These are phyloP conservation scores for Wolfiporia cocos DNA, from an alignment of 1,284 basidiomycete species.

Conservation along the genomic window DNA sequence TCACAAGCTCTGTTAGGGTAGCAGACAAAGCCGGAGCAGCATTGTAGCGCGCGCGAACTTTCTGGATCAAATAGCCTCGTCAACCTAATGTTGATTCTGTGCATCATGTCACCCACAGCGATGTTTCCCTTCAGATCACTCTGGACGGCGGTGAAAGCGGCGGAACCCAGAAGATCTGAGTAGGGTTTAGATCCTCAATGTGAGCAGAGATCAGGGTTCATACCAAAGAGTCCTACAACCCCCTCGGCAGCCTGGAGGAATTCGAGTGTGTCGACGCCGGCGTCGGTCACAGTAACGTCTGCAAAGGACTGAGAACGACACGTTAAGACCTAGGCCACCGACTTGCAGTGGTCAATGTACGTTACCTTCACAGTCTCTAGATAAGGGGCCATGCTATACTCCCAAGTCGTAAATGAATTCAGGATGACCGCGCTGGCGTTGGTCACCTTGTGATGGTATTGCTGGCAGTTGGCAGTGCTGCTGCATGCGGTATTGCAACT, in stretches of 20 bases:
- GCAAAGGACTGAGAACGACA: slow-evolving; percentile 66
- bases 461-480: background rate
- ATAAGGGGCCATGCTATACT: slow-evolving; percentile 70
- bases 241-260: slow-evolving; percentile 92
- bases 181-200: too few species aligned
- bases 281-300: slow-evolving; percentile 84
- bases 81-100: too few species aligned
- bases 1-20: slow-evolving; percentile 84
- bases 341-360: slow-evolving; percentile 10
- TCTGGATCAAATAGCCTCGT: too few species aligned
- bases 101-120: slow-evolving; percentile 67
- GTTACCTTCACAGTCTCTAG: slow-evolving; percentile 79
- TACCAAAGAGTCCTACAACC: slow-evolving; percentile 89
- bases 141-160: slow-evolving; percentile 85
- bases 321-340: background rate
- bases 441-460: background rate
- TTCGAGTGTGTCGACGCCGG: slow-evolving; percentile 81
- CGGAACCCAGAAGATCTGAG: slow-evolving; percentile 82
- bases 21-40: slow-evolving; percentile 56
- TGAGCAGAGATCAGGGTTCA: too few species aligned
- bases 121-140: slow-evolving; percentile 93
- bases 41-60: slow-evolving; percentile 81
- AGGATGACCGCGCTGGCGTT: background rate
- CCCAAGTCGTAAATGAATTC: background rate
- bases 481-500: background rate